A percentile compares a stretch with the other conserved stretches of the same genome.
Evolutionary conservation across 129 eudicot species (phyloP).

Genomic region (Saposhnikovia divaricata): DNA sequence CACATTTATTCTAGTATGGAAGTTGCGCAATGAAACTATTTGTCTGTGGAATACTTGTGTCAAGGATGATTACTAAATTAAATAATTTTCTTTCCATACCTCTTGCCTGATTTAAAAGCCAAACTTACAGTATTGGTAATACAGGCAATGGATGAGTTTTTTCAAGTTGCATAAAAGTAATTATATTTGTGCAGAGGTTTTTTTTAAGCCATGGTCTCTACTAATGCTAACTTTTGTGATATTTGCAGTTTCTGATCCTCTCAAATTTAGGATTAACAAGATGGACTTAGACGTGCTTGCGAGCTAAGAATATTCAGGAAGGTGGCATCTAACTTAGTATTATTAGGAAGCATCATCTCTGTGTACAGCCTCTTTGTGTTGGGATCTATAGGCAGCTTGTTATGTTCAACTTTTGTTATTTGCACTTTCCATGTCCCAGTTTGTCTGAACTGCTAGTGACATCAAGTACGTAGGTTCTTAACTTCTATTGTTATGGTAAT

Average conservation of each 20-base stretch:
- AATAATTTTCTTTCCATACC: neutral
- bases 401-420: neutral
- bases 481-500: neutral
- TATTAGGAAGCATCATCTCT: neutral
- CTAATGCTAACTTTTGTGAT: neutral
- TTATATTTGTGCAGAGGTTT: neutral
- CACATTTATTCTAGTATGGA: neutral
- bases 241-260: neutral
- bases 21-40: neutral
- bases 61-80: neutral
- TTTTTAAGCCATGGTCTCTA: neutral
- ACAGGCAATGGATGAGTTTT: neutral
- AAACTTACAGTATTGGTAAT: neutral
- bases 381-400: neutral
- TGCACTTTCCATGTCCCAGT: neutral
- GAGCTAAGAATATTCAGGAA: neutral
- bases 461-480: neutral
- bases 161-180: neutral
- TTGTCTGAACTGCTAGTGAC: neutral
- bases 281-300: neutral
- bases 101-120: neutral
- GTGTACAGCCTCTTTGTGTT: neutral
- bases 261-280: neutral
- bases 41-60: neutral
- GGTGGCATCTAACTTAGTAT: neutral